Evolutionary conservation across 306 rosid species (phyloP).

Genomic region (Begonia loranthoides): DNA sequence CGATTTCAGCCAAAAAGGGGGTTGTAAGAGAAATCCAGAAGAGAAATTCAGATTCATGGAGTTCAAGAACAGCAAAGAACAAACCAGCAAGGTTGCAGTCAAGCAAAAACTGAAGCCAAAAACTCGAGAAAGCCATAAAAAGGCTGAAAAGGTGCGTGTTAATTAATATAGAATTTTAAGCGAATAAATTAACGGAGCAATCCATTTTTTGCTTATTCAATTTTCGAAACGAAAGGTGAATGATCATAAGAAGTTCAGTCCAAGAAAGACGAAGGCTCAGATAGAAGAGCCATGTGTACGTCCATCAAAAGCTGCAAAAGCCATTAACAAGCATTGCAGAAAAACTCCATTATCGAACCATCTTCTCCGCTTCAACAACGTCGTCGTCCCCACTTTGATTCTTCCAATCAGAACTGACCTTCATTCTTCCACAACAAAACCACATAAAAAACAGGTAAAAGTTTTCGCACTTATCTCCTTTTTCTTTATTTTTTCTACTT

Average conservation of each 20-base stretch:
- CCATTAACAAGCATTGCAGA: slow-evolving; percentile 23
- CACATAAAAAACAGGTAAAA: slow-evolving; percentile 29
- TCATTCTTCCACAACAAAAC: slow-evolving; percentile 19
- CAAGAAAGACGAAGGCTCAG: slow-evolving; percentile 37
- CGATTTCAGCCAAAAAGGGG: not conserved
- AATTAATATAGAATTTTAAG: too few relatives aligned
- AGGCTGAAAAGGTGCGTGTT: not conserved
- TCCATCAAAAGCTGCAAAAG: slow-evolving; percentile 27
- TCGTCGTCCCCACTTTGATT: slow-evolving; percentile 23
- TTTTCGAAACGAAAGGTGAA: not conserved
- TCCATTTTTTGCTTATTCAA: too few relatives aligned
- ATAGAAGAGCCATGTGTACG: slow-evolving; percentile 63
- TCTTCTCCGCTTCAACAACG: slow-evolving; percentile 26
- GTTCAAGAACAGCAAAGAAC: slow-evolving; percentile 1
- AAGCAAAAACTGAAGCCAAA: slow-evolving; percentile 16
- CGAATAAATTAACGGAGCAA: too few relatives aligned
- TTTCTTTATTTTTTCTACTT: not conserved
- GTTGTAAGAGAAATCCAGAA: not conserved
- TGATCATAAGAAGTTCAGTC: slow-evolving; percentile 28
- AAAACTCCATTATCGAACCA: slow-evolving; percentile 29
- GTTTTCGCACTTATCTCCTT: not conserved
- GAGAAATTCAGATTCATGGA: not conserved
- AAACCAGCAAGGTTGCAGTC: slow-evolving; percentile 14
- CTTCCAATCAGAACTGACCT: slow-evolving; percentile 28
- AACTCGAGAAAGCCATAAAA: slow-evolving; percentile 16